phyloP scores from a whole-genome alignment of 768 basidiomycete genomes.

The Floccularia luteovirens region DNA sequence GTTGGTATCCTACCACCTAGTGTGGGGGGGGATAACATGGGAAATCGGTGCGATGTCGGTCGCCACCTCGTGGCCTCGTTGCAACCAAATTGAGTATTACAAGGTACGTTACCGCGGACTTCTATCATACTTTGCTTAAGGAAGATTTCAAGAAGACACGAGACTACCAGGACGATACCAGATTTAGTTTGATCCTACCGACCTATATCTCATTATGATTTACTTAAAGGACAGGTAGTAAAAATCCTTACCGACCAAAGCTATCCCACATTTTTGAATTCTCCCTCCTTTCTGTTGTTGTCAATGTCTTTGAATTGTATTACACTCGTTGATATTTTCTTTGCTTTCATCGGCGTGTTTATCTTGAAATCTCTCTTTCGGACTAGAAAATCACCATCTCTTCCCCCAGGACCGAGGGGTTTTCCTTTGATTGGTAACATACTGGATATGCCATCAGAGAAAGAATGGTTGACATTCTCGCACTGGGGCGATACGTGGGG shows the following conservation, averaged over 20 bases:
- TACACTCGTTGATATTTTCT: conserved; percentile 21
- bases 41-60: conserved; percentile 21
- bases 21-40: not conserved
- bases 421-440: conserved; percentile 49
- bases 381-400: conserved; percentile 14
- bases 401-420: conserved; percentile 46
- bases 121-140: conserved; percentile 23
- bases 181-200: conserved; percentile 14
- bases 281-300: conserved; percentile 11
- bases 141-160: conserved; percentile 1
- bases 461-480: conserved; percentile 45
- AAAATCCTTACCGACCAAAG: conserved; percentile 12
- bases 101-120: conserved; percentile 33
- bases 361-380: conserved; percentile 23
- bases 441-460: conserved; percentile 40
- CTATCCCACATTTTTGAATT: conserved; percentile 16
- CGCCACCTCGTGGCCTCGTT: conserved; percentile 26
- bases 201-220: conserved; percentile 20
- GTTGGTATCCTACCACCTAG: not conserved
- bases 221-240: conserved; percentile 24
- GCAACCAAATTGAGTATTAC: conserved; percentile 14
- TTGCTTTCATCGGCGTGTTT: conserved; percentile 24
- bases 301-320: conserved; percentile 20
- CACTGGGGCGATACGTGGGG: conserved; percentile 48
- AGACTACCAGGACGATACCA: conserved; percentile 6